Evolutionary conservation across 2,329 filamentous ascomycete genomes (phyloP), one percentile per base, ranked within the genome.

Genomic region (Aspergillus persii): DNA sequence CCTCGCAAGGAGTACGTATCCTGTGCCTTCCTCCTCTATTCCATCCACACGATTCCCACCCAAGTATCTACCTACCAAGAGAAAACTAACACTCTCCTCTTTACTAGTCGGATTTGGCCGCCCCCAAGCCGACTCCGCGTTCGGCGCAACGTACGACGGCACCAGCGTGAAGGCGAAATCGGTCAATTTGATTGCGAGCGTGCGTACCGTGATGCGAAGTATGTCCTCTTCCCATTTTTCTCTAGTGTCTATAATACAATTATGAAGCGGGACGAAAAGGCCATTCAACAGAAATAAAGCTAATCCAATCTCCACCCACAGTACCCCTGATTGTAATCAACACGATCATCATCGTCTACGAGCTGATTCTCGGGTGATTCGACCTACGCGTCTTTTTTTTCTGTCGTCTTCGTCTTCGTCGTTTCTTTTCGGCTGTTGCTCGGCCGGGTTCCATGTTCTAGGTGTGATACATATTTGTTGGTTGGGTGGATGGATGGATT

Each of bases 201-300:
- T 97, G 67, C 84, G 94, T 76, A 96, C 91, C 59, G 81, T 98
- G 56, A 96, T 96, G 91, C 86, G 94, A 80, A 92, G 93, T 97
- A 84, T 60, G 88, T 85, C 18, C 47, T 12, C 27, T 46, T 26
- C 27, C 26, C 31, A 9, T 11, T 33, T n/a, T 41, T 41, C 26
- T 31, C 18, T 23, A 23, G 18, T 2, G 18, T 23, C 18, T 23
- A 23, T 23, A 23, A 23, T 23, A 23, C 18, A 23, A 23, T 23
- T 23, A 23, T 23, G 18, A 23, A 2, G 18, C 18, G 18, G 18
- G 18, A 23, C 18, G 18, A 23, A 23, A 23, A 2, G 18, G 18
- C 18, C 18, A 23, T 23, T 23, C 18, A 23, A 23, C 18, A 23
- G 18, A 23, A 23, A 23, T 41, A 41, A 41, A 4, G 36, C 12